phyloP scores from a whole-genome alignment of 371 early-diverging fungal species.

The Nematocida sp. region DNA sequence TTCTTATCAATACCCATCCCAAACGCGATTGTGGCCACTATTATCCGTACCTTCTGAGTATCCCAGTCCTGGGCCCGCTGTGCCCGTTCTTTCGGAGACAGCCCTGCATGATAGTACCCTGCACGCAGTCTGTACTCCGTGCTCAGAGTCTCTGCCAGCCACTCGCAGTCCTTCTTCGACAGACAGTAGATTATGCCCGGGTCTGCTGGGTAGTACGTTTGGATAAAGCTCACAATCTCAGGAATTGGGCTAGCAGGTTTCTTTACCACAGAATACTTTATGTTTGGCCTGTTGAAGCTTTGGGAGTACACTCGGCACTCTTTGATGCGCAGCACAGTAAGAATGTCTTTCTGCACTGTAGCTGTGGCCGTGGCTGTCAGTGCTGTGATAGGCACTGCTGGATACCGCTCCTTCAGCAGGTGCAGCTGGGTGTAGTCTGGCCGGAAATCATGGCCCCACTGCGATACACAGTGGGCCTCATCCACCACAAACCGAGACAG shows the following conservation, averaged over 20 bases:
- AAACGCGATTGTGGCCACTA: conserved; percentile 96
- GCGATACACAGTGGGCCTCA: conserved; percentile 91
- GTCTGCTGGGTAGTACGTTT: conserved; percentile 67
- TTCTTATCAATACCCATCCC: conserved; percentile 89
- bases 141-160: conserved; percentile 70
- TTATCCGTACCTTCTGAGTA: conserved; percentile 68
- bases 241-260: conserved; percentile 65
- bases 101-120: conserved; percentile 83
- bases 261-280: conserved; percentile 72
- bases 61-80: conserved; percentile 80
- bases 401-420: conserved; percentile 69
- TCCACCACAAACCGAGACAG: conserved; percentile 80
- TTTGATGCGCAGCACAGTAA: conserved; percentile 42
- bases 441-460: conserved; percentile 90
- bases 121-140: conserved; percentile 65
- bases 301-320: conserved; percentile 67
- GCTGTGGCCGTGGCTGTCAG: conserved; percentile 92
- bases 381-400: conserved; percentile 82
- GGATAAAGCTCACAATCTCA: conserved; percentile 75
- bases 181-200: conserved; percentile 95
- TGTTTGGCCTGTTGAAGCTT: conserved; percentile 71
- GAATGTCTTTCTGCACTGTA: conserved; percentile 71
- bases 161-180: conserved; percentile 77
- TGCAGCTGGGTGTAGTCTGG: conserved; percentile 64
- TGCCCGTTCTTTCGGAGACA: conserved; percentile 75